phyloP scores from a whole-genome alignment of 2,329 filamentous ascomycete genomes.

The Talaromyces sp. region DNA sequence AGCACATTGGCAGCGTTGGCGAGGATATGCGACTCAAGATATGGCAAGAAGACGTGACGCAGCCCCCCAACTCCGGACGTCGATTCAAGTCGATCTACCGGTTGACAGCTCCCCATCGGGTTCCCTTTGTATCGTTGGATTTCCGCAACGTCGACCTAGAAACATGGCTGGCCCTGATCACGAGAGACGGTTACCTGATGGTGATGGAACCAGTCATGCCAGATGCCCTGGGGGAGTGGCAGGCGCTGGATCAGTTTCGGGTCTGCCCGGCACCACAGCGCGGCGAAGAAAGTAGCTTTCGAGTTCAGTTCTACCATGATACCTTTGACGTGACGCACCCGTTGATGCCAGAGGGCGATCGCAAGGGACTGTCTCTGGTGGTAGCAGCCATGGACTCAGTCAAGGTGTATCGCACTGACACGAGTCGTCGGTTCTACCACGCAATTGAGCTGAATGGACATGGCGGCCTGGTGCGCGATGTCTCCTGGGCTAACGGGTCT shows the following conservation, averaged over 20 bases:
- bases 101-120: slow-evolving; percentile 60
- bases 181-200: slow-evolving; percentile 71
- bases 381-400: slow-evolving; percentile 82
- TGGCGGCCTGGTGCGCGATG: slow-evolving; percentile 71
- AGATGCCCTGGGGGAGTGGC: slow-evolving; percentile 73
- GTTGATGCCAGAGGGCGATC: slow-evolving; percentile 71
- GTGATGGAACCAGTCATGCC: slow-evolving; percentile 82
- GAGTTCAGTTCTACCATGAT: slow-evolving; percentile 82
- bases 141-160: slow-evolving; percentile 79
- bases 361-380: slow-evolving; percentile 72
- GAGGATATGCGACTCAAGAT: slow-evolving; percentile 86
- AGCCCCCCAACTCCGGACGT: slow-evolving; percentile 65
- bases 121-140: slow-evolving; percentile 69
- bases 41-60: slow-evolving; percentile 85
- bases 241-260: slow-evolving; percentile 67
- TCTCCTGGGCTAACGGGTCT: slow-evolving; percentile 88
- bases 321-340: slow-evolving; percentile 65
- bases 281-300: slow-evolving; percentile 82
- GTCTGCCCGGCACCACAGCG: slow-evolving; percentile 65
- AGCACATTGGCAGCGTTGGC: slow-evolving; percentile 80
- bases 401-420: slow-evolving; percentile 72
- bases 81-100: slow-evolving; percentile 69
- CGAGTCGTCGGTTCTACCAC: slow-evolving; percentile 74
- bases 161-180: slow-evolving; percentile 79
- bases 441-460: slow-evolving; percentile 72